Evolutionary conservation across 1,284 basidiomycete genomes (phyloP), one percentile per base, ranked within the genome.

Genomic region (Microbotryomycetes sp.): DNA sequence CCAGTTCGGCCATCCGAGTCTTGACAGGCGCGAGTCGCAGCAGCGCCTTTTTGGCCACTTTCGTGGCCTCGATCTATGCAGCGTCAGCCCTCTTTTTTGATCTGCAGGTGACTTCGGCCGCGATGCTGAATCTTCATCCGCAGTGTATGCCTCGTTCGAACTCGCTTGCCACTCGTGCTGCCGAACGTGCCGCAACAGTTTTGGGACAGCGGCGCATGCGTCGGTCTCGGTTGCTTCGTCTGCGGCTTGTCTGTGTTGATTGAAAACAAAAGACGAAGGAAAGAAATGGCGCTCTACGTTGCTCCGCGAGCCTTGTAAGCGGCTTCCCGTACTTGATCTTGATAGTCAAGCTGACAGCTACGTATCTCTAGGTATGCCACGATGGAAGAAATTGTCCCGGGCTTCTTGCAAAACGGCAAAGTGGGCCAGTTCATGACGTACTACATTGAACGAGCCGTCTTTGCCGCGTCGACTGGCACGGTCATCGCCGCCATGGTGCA

Each of bases 251-350:
- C 55, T n/a, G 72, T 77, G 41, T 68, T 77, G 23, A 71, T 77
- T 45, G 76, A 76, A 58, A 75, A 76, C 63, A 75, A 73, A 61
- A 66, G 73, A 9, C 71, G 76, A 41, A 57, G 75, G 11, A 70
- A 73, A 1, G 76, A 77, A 60, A 77, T 77, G 76, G 75, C 75
- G 18, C 60, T 77, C 23, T 77, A 75, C 59, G 73, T 73, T 5
- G 75, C 75, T 2, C 74, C 75, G n/a, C 53, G 76, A 21, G 76
- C 76, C 16, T 55, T 76, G 63, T 64, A 4, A 41, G 64, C 56
- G 21, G 0, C 5, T 16, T 28, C 23, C 27, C 23, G 4, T 30
- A 21, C 18, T 15, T 15, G n/a, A 9, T 28, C 35, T 23, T 30
- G 24, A 21, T 35, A 6, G 13, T 15, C n/a, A 30, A 30, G 4